These are phyloP conservation scores for Adiantum capillusveneris DNA, from an alignment of 75 land plant species.

Conservation along the genomic window DNA sequence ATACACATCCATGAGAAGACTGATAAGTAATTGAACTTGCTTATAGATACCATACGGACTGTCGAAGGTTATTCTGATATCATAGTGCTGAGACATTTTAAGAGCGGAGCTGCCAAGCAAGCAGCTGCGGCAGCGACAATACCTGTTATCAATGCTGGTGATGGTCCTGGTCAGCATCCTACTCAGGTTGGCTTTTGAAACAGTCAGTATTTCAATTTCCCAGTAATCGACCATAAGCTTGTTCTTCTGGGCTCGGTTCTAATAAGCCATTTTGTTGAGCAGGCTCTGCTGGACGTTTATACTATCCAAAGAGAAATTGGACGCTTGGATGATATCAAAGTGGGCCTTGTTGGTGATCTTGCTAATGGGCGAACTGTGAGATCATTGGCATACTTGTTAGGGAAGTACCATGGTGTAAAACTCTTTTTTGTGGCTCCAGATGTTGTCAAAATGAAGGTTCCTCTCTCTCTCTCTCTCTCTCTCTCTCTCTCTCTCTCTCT, in stretches of 20 bases:
- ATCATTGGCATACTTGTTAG: conserved; percentile 79
- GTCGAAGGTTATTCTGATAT: conserved; percentile 95
- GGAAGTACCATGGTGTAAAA: conserved; percentile 70
- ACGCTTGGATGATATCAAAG: conserved; percentile 76
- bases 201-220: no score
- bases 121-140: conserved; percentile 75
- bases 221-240: no score
- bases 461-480: neutral
- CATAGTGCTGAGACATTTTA: conserved; percentile 95
- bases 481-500: no score
- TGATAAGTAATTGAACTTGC: no score
- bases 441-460: conserved; percentile 96
- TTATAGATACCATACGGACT: conserved; percentile 85
- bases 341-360: conserved; percentile 94
- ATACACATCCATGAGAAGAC: no score
- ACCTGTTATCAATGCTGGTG: conserved; percentile 96
- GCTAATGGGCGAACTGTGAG: conserved; percentile 93
- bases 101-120: conserved; percentile 86
- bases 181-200: conserved; percentile 51
- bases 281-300: conserved; percentile 93
- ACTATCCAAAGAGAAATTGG: conserved; percentile 93
- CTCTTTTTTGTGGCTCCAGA: conserved; percentile 91
- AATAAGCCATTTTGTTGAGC: no score
- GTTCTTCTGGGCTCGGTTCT: no score
- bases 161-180: conserved; percentile 98